Conservation (phyloP, 306 rosid species). For the Castanea sativa region DNA sequence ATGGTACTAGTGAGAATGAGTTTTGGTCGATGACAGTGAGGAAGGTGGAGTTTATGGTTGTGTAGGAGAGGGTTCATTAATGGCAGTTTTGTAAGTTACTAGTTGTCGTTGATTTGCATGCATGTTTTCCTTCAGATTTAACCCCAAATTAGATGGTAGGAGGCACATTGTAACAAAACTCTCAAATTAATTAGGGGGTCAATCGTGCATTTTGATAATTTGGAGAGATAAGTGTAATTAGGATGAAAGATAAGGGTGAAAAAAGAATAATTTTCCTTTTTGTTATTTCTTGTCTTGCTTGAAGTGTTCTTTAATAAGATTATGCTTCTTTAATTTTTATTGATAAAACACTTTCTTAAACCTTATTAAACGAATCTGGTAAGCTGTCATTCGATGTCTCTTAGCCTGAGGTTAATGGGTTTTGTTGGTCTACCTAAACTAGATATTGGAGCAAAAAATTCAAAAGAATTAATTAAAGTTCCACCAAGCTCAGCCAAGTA, state of each 20-base stretch:
- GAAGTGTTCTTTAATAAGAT: neutral
- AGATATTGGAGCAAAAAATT: neutral
- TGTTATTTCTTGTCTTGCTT: neutral
- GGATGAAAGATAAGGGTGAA: too few relatives aligned
- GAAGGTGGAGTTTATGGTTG: too few relatives aligned
- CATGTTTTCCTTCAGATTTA: too few relatives aligned
- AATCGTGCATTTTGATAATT: too few relatives aligned
- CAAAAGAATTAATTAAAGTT: neutral
- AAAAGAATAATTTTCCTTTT: neutral
- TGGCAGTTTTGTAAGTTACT: too few relatives aligned
- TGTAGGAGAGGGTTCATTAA: too few relatives aligned
- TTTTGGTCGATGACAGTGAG: too few relatives aligned
- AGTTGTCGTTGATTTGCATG: too few relatives aligned
- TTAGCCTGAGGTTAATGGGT: neutral
- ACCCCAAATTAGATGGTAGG: too few relatives aligned
- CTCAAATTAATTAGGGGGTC: too few relatives aligned
- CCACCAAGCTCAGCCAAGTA: neutral
- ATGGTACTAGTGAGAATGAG: constrained; percentile 13
- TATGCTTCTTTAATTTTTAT: neutral
- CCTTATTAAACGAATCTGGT: neutral
- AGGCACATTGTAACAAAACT: too few relatives aligned
- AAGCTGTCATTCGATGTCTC: neutral
- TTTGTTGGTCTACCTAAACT: neutral
- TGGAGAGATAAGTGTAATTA: too few relatives aligned
- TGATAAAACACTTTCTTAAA: neutral